A percentile compares a stretch with the other conserved stretches of the same genome.
These are phyloP conservation scores for Coelastrella sp. DNA, from an alignment of 139 green algal genomes.

Conservation along the genomic window DNA sequence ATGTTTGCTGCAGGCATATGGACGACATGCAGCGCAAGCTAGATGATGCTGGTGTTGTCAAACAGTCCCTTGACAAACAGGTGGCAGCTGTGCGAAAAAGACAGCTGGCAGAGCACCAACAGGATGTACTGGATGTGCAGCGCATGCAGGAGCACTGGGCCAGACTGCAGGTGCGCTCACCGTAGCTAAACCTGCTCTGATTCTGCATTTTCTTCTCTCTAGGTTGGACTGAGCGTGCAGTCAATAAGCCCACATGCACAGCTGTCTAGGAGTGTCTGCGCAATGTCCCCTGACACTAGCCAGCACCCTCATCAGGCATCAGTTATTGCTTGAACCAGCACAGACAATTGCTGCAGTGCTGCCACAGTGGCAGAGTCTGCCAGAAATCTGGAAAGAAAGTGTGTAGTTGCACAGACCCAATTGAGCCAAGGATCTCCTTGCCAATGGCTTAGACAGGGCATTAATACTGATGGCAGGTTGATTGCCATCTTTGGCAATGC, in stretches of 20 bases:
- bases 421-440: too few relatives aligned
- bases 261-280: too few relatives aligned
- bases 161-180: conserved; percentile 24
- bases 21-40: conserved; percentile 57
- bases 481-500: neutral
- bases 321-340: too few relatives aligned
- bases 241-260: too few relatives aligned
- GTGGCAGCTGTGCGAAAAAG: conserved; percentile 56
- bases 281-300: too few relatives aligned
- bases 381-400: too few relatives aligned
- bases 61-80: conserved; percentile 62
- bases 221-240: neutral
- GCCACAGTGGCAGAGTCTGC: too few relatives aligned
- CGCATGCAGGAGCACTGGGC: conserved; percentile 53
- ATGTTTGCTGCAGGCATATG: conserved; percentile 35
- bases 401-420: too few relatives aligned
- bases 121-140: conserved; percentile 55
- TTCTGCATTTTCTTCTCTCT: neutral
- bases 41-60: conserved; percentile 47
- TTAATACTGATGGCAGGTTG: neutral
- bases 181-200: too few relatives aligned
- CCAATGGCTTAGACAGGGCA: too few relatives aligned
- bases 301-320: too few relatives aligned
- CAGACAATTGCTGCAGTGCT: too few relatives aligned
- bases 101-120: conserved; percentile 47